phyloP scores from a whole-genome alignment of 176 grass and related monocot genomes.

The Oryza longistaminata region DNA sequence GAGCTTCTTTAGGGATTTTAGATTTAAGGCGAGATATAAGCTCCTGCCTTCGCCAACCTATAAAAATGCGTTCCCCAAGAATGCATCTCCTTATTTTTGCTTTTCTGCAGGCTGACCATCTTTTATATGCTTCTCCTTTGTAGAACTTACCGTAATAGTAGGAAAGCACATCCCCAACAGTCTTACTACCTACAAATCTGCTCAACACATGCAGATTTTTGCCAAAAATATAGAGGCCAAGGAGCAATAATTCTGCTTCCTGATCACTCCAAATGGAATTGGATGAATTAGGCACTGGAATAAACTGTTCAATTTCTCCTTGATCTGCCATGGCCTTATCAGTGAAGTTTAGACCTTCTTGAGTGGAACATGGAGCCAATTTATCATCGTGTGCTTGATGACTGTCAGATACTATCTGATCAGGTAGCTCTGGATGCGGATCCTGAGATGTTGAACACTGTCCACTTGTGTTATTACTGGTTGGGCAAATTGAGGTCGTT shows the following conservation, averaged over 20 bases:
- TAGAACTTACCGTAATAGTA: constrained; percentile 91
- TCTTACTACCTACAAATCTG: constrained; percentile 61
- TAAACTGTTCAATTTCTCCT: constrained; percentile 37
- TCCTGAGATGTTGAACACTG: constrained; percentile 31
- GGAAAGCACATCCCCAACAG: constrained; percentile 57
- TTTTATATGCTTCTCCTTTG: constrained; percentile 37
- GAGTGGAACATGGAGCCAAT: constrained; percentile 18
- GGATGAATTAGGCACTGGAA: constrained; percentile 59
- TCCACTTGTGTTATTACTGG: constrained; percentile 12
- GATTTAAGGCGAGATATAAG: constrained; percentile 70
- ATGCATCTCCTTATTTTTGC: constrained; percentile 69
- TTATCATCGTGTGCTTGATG: constrained; percentile 26
- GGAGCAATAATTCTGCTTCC: constrained; percentile 63
- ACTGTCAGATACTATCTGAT: constrained; percentile 31
- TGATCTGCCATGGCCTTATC: constrained; percentile 10
- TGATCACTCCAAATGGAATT: constrained; percentile 56
- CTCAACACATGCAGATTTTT: constrained; percentile 67
- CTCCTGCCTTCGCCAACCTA: constrained; percentile 72
- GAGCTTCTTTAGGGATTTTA: constrained; percentile 52
- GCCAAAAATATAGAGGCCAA: constrained; percentile 90
- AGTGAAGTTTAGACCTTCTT: constrained; percentile 11
- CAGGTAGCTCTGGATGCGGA: constrained; percentile 7
- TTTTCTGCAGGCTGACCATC: constrained; percentile 62
- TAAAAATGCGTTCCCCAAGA: constrained; percentile 82
- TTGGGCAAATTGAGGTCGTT: constrained; percentile 26